Evolutionary conservation across 768 basidiomycete genomes (phyloP).

Genomic region (Boletus reticulatus): DNA sequence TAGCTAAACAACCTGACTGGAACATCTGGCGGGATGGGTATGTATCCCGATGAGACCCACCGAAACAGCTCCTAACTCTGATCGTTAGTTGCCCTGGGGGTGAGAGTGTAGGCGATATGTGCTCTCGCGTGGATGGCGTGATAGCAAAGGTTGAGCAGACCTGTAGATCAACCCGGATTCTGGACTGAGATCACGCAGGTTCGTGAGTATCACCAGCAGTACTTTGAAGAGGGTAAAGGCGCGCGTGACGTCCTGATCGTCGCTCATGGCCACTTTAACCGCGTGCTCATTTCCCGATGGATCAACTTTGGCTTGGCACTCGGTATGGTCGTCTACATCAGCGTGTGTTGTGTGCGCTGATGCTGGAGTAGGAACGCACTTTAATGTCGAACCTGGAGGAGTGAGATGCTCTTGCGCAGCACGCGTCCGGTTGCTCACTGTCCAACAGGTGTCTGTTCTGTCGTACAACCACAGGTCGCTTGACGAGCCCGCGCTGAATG

Average conservation of each 20-base stretch:
- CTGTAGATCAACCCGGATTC: not conserved
- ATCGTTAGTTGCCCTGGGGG: slow-evolving; percentile 76
- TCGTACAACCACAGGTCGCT: slow-evolving; percentile 83
- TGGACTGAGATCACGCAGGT: slow-evolving; percentile 42
- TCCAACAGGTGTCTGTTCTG: slow-evolving; percentile 64
- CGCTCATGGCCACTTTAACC: slow-evolving; percentile 83
- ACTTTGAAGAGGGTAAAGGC: slow-evolving; percentile 63
- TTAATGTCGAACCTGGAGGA: slow-evolving; percentile 83
- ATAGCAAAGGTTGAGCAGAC: slow-evolving; percentile 58
- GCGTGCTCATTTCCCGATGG: slow-evolving; percentile 81
- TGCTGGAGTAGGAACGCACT: slow-evolving; percentile 56
- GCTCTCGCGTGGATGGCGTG: slow-evolving; percentile 70
- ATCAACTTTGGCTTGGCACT: slow-evolving; percentile 60
- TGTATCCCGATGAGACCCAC: slow-evolving; percentile 12
- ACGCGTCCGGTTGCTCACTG: slow-evolving; percentile 4
- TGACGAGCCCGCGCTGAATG: slow-evolving; percentile 74
- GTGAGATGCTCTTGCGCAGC: slow-evolving; percentile 38
- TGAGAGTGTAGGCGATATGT: slow-evolving; percentile 81
- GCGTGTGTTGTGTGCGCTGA: slow-evolving; percentile 6
- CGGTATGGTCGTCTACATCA: slow-evolving; percentile 36
- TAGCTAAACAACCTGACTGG: slow-evolving; percentile 60
- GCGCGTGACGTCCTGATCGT: slow-evolving; percentile 84
- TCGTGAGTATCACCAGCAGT: slow-evolving; percentile 67
- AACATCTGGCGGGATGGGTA: slow-evolving; percentile 86
- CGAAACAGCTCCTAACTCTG: slow-evolving; percentile 3